A percentile compares a stretch with the other conserved stretches of the same genome.
phyloP scores from a whole-genome alignment of 257 asterid species.

The Ilex aquifolium region DNA sequence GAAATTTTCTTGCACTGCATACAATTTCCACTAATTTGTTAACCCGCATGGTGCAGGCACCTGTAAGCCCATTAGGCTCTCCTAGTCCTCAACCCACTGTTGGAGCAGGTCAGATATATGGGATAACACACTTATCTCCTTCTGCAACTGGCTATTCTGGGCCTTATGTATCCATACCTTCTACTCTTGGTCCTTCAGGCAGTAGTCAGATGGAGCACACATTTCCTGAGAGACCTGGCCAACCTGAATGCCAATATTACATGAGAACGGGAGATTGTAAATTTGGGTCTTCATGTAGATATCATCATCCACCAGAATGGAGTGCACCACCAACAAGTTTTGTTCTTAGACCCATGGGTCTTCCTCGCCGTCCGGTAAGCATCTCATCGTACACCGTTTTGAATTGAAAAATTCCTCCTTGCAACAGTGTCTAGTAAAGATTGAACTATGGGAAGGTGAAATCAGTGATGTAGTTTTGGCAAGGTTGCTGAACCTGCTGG shows the following conservation, averaged over 20 bases:
- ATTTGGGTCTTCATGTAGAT: conserved; percentile 82
- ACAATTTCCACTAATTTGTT: conserved; percentile 10
- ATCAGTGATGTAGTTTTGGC: no score
- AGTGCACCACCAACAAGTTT: conserved; percentile 43
- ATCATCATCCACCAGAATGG: conserved; percentile 82
- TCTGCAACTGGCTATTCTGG: conserved; percentile 78
- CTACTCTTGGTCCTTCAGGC: conserved; percentile 60
- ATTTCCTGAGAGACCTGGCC: conserved; percentile 88
- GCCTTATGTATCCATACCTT: conserved; percentile 49
- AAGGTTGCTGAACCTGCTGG: no score
- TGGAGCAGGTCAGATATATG: conserved; percentile 54
- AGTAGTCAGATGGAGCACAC: conserved; percentile 54
- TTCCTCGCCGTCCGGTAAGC: conserved; percentile 89
- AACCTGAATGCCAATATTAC: conserved; percentile 75
- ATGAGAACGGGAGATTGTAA: conserved; percentile 86
- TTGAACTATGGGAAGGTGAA: no score
- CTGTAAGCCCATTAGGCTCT: conserved; percentile 53
- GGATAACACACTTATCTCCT: conserved; percentile 68
- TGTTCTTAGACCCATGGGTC: conserved; percentile 75
- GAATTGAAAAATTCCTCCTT: background rate
- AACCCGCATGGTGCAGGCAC: conserved; percentile 34
- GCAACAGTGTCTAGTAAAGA: no score
- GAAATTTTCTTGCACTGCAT: background rate
- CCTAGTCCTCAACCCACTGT: conserved; percentile 51
- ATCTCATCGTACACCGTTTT: background rate